Evolutionary conservation across 805 yeast genomes (phyloP).

Genomic region (Danielia oregonensis): DNA sequence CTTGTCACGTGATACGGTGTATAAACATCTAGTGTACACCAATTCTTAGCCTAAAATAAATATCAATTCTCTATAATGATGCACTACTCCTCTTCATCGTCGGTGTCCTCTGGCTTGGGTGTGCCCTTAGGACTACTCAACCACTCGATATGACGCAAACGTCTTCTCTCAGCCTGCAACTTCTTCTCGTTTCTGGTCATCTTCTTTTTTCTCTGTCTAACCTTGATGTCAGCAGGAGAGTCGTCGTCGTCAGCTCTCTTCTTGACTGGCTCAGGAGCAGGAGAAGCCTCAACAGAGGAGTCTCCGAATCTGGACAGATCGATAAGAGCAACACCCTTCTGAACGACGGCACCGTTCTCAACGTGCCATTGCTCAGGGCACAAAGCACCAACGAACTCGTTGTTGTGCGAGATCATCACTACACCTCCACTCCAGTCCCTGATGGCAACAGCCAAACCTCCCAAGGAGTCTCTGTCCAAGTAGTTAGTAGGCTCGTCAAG

Average conservation of each 20-base stretch:
- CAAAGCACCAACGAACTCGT: constrained; percentile 93
- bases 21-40: too few relatives aligned
- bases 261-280: constrained; percentile 30
- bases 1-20: too few relatives aligned
- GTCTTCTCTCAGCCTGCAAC: constrained; percentile 85
- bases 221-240: constrained; percentile 94
- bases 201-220: constrained; percentile 91
- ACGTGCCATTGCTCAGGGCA: constrained; percentile 99
- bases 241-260: constrained; percentile 67
- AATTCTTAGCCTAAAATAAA: too few relatives aligned
- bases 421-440: constrained; percentile 99
- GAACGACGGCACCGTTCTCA: constrained; percentile 85
- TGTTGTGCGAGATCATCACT: constrained; percentile 96
- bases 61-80: too few relatives aligned
- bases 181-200: constrained; percentile 96
- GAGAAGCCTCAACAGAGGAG: constrained; percentile 41
- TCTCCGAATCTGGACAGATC: constrained; percentile 74
- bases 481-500: constrained; percentile 98
- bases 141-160: constrained; percentile 93
- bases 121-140: constrained; percentile 96
- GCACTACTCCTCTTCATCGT: constrained; percentile 67
- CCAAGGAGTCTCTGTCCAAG: constrained; percentile 95
- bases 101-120: constrained; percentile 90
- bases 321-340: constrained; percentile 73
- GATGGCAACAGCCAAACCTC: constrained; percentile 96